These are phyloP conservation scores for Areca catechu DNA, from an alignment of 176 grass and related monocot species.

Conservation along the genomic window DNA sequence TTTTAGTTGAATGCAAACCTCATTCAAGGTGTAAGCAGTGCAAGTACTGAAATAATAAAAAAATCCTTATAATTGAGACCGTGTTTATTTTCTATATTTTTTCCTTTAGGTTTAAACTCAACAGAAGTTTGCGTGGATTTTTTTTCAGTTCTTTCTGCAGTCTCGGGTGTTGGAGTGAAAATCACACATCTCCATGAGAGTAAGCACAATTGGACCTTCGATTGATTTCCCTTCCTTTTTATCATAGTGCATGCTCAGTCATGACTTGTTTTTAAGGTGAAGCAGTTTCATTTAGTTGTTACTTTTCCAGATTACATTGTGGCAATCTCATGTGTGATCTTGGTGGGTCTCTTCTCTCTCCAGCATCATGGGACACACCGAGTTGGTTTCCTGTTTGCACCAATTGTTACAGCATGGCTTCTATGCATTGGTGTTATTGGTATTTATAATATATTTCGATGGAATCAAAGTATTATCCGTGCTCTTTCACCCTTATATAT, in stretches of 20 bases:
- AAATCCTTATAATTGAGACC: too few species aligned
- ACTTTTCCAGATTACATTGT: background rate
- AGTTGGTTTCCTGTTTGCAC: background rate
- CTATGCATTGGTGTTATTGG: background rate
- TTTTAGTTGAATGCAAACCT: too few species aligned
- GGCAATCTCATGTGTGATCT: background rate
- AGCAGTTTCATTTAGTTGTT: background rate
- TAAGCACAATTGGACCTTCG: background rate
- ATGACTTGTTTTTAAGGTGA: too few species aligned
- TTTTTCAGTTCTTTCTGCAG: constrained; percentile 8
- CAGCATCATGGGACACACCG: constrained; percentile 1
- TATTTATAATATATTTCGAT: constrained; percentile 1
- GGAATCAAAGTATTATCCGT: background rate
- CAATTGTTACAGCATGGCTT: constrained; percentile 5
- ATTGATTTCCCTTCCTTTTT: background rate
- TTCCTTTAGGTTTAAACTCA: too few species aligned
- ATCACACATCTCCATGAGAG: constrained; percentile 2
- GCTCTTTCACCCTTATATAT: background rate
- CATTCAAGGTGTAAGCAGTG: too few species aligned
- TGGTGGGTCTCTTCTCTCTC: constrained; percentile 7
- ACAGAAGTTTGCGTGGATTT: background rate
- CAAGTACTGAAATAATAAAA: too few species aligned
- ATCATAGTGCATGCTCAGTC: background rate
- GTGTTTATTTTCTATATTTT: too few species aligned
- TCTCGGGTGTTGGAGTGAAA: constrained; percentile 2